Base-by-base conservation (phyloP, 139 green algal species). In the Ulvella scutata region DNA sequence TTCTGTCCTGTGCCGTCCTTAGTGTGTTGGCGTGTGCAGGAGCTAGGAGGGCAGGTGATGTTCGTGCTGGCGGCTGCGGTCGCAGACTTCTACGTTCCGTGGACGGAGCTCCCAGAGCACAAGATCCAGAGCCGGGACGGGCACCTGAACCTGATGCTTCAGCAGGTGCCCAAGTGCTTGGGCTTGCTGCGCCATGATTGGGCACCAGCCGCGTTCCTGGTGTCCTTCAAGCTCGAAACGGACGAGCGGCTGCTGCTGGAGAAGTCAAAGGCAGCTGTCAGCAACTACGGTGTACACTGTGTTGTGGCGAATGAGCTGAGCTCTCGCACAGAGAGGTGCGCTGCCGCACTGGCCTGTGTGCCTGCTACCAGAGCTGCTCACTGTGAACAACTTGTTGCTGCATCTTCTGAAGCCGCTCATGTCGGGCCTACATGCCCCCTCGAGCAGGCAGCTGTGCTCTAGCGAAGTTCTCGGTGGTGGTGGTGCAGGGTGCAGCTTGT, bases 201-300 rank as follows among this genome's bases (percentile, higher is more conserved):
- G 95, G 87, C 84, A 0, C 95, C 95, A 1, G 0, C 80, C 1
- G 88, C 92, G 2, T 93, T 96, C 61, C 39, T 94, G 2, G 88
- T 97, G n/a, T 91, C 82, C 81, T 99, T 99, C 85, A 99, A 99
- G 82, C 85, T 98, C 59, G 95, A 99, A 77, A 99, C 95, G 0
- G 95, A 99, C 78, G 77, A 82, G 37, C 31, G 61, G 9, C 81
- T 96, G 21, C 78, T 96, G 28, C 29, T 88, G 1, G 23, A 43
- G 3, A 96, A 96, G 77, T 85, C 77, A 72, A 43, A 36, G 20
- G 62, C 38, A 38, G 62, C 77, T 0, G 62, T 80, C 13, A 23
- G 77, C 2, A 79, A 77, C 3, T 97, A 98, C 76, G 82, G 79
- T 0, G 83, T 98, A 61, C 85, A 98, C 80, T 77, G 86, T 28